Conservation (phyloP, 768 basidiomycete species). For the Dictyophora rubrovolvata region DNA sequence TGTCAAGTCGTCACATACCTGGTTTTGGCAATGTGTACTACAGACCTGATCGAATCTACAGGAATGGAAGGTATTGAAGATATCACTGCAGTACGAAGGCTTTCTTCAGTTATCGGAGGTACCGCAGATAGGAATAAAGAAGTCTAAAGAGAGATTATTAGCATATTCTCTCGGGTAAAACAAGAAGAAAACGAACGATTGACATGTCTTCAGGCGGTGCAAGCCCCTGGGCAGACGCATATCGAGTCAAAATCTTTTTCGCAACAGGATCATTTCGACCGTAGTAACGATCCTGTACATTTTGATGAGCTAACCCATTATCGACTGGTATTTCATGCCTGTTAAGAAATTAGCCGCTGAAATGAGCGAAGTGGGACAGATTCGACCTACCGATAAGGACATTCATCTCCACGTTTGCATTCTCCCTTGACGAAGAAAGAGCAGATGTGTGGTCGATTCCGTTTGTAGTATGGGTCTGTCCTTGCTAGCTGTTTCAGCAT, state of each 20-base stretch:
- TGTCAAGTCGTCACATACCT: conserved; percentile 30
- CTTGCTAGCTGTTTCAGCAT: conserved; percentile 94
- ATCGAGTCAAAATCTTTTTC: conserved; percentile 70
- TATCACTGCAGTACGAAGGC: conserved; percentile 61
- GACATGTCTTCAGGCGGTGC: conserved; percentile 81
- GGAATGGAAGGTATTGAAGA: conserved; percentile 55
- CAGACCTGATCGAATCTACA: conserved; percentile 62
- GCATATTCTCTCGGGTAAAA: not conserved
- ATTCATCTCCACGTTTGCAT: conserved; percentile 83
- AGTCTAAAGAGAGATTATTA: conserved; percentile 37
- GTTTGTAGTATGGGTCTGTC: conserved; percentile 95
- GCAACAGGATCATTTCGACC: conserved; percentile 92
- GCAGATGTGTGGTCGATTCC: conserved; percentile 89
- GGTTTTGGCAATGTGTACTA: conserved; percentile 79
- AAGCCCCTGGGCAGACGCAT: conserved; percentile 75
- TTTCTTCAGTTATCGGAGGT: conserved; percentile 62
- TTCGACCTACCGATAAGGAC: conserved; percentile 65
- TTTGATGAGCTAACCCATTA: conserved; percentile 81
- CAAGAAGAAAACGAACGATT: conserved; percentile 48
- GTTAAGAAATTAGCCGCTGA: not conserved
- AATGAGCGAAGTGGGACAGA: not conserved
- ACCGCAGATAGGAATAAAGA: conserved; percentile 80
- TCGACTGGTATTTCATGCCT: conserved; percentile 86
- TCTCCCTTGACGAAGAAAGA: conserved; percentile 95
- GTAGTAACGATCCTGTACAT: conserved; percentile 89